Evolutionary conservation across 495 filamentous ascomycete species (phyloP), one percentile per base, ranked within the genome.

Genomic region (Bryoglossum gracile): DNA sequence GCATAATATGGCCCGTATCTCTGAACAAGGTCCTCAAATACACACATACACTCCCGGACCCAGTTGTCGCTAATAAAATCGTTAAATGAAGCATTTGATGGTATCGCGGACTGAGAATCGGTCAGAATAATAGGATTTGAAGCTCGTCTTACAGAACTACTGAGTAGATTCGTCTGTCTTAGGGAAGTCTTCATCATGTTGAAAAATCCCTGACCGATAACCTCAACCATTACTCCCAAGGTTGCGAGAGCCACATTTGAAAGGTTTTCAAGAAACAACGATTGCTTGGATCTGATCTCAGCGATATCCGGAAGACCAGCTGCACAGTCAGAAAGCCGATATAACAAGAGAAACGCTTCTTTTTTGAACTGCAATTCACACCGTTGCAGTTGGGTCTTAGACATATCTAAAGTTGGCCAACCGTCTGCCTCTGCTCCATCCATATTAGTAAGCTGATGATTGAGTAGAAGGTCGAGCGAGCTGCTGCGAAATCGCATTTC

Each of bases 1-100:
- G 53, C 50, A 47, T 54, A 60, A 41, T 46, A 60, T 30, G 57
- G 57, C 6, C 57, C 53, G 23, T 47, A 60, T 24, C 37, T 1
- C 1, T 53, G 43, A 13, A 56, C 19, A 3, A 40, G 19, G 22
- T 60, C 53, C 26, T 60, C 57, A 21, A 60, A 56, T 1, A 60
- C 53, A 33, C 53, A 56, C 46, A 51, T 54, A 11, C 50, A 49
- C 36, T 60, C 57, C 3, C 52, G 41, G 4, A 59, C 40, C 45
- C 43, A 53, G 17, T 55, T 35, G 17, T 43, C 45, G 19, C 17
- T 48, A 4, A 21, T 28, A 2, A 48, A 13, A 8, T 52, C 54
- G n/a, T 44, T 16, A 3, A 39, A 47, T 17, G 25, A 28, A 13
- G 41, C 17, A 24, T 17, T 13, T 8, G 35, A 19, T n/a, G 46